Evolutionary conservation across 2,329 filamentous ascomycete species (phyloP).

Genomic region (Sporothrix inflata): DNA sequence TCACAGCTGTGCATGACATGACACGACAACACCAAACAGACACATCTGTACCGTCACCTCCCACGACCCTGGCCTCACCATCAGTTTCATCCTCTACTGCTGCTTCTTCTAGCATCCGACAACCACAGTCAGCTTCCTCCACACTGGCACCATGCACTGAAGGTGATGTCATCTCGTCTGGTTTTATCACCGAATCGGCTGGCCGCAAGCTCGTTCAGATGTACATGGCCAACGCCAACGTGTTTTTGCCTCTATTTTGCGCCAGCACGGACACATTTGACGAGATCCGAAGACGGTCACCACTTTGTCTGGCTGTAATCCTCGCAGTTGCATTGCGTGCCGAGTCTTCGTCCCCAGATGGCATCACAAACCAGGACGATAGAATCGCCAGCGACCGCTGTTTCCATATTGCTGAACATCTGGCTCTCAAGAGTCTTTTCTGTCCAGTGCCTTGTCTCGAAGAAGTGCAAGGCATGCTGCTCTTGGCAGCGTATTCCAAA

Average conservation of each 20-base stretch:
- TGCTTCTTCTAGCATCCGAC: neutral
- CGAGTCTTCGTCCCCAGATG: neutral
- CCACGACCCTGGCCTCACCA: neutral
- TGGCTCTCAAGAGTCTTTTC: neutral
- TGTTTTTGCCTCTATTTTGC: neutral
- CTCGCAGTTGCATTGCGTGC: neutral
- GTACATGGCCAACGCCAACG: neutral
- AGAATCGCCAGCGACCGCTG: neutral
- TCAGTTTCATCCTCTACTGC: no score
- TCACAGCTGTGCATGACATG: neutral
- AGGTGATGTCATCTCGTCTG: neutral
- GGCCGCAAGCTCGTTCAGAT: neutral
- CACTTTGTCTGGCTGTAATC: neutral
- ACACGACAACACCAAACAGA: neutral
- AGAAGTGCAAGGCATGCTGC: neutral
- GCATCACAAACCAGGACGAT: neutral
- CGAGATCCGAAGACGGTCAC: neutral
- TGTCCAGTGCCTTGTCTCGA: neutral
- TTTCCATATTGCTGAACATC: neutral
- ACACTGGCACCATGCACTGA: neutral
- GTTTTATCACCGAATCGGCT: neutral
- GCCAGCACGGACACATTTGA: neutral
- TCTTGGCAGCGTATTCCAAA: neutral
- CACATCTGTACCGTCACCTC: neutral
- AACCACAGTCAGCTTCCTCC: neutral